Evolutionary conservation across 2,329 filamentous ascomycete species (phyloP).

Genomic region (Aspergillus sp.): DNA sequence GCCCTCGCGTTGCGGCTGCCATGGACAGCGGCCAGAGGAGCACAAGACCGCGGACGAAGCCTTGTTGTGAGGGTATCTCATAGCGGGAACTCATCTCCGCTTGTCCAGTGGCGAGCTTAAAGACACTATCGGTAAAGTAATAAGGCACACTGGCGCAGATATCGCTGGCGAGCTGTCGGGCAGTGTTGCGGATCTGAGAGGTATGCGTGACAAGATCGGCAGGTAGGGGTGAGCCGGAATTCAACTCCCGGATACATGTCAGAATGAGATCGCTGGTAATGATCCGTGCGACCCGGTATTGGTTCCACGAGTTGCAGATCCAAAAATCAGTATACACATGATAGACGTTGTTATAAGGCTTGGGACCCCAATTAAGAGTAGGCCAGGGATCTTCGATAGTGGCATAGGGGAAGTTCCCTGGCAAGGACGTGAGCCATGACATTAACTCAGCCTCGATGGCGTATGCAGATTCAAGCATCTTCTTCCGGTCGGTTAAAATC

Average conservation of each 20-base stretch:
- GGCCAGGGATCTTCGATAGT: constrained; percentile 39
- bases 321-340: constrained; percentile 59
- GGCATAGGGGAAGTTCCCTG: constrained; percentile 31
- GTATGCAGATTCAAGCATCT: constrained; percentile 35
- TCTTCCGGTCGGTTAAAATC: constrained; percentile 25
- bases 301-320: constrained; percentile 59
- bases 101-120: constrained; percentile 2
- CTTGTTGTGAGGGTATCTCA: constrained; percentile 25
- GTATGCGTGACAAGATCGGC: constrained; percentile 35
- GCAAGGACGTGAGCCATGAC: constrained; percentile 32
- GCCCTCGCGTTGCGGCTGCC: constrained; percentile 35
- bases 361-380: constrained; percentile 26
- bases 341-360: constrained; percentile 53
- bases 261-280: constrained; percentile 54
- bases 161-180: constrained; percentile 34
- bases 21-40: constrained; percentile 43
- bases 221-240: constrained; percentile 25
- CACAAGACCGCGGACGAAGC: constrained; percentile 35
- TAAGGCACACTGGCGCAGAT: constrained; percentile 43
- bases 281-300: constrained; percentile 62
- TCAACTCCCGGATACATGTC: constrained; percentile 29
- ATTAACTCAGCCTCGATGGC: constrained; percentile 38
- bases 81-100: not conserved
- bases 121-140: constrained; percentile 30
- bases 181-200: constrained; percentile 29